These are phyloP conservation scores for Phytopythium montanum DNA, from an alignment of 352 stramenopile species.

Conservation along the genomic window DNA sequence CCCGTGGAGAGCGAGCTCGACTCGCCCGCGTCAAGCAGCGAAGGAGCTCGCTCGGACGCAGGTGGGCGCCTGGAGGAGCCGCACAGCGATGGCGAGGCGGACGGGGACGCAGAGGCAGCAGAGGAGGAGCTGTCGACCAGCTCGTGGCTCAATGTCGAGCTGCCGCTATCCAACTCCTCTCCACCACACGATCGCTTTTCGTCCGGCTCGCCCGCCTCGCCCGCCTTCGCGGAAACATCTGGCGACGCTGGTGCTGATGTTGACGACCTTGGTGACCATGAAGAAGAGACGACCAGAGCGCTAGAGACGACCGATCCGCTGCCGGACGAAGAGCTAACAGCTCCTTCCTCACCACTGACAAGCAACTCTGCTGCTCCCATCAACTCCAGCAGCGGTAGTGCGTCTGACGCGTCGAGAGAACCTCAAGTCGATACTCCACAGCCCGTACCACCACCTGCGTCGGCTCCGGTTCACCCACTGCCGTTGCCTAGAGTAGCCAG, in stretches of 20 bases:
- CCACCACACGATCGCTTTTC: neutral
- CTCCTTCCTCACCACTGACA: neutral
- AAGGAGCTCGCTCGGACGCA: neutral
- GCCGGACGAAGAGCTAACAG: neutral
- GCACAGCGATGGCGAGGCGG: neutral
- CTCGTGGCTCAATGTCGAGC: constrained; percentile 6
- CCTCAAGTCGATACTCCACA: neutral
- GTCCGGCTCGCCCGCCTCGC: neutral
- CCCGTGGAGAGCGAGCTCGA: constrained; percentile 3
- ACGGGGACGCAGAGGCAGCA: neutral
- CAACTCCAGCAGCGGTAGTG: neutral
- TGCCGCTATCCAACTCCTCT: neutral
- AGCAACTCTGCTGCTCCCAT: neutral
- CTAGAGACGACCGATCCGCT: neutral
- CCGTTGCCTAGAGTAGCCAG: constrained; percentile 11
- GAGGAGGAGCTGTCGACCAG: neutral
- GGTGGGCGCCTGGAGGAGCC: neutral
- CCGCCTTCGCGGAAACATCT: neutral
- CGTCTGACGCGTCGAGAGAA: neutral
- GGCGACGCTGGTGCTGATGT: neutral
- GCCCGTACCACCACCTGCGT: neutral
- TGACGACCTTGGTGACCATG: neutral
- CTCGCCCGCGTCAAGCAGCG: neutral
- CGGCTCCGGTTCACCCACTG: constrained; percentile 27
- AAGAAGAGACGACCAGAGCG: neutral